phyloP scores from a whole-genome alignment of 345 rosid genomes.

The Alliaria petiolata region DNA sequence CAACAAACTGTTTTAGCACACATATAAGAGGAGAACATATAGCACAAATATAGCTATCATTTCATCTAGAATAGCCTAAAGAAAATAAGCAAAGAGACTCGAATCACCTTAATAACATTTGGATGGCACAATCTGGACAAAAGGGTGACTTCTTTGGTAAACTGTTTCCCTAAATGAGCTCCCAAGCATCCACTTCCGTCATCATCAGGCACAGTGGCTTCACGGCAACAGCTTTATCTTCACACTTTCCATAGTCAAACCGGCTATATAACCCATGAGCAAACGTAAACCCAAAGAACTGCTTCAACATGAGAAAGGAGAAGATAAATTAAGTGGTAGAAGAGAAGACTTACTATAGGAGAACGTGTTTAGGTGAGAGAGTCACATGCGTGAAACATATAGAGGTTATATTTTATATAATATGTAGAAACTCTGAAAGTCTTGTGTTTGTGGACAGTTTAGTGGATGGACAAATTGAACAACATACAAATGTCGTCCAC shows the following conservation, averaged over 20 bases:
- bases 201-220: constrained; percentile 83
- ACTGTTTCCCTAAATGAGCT: constrained; percentile 75
- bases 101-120: constrained; percentile 80
- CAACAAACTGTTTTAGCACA: too few species aligned
- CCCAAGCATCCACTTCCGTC: constrained; percentile 72
- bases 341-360: too few species aligned
- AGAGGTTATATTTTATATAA: too few species aligned
- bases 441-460: too few species aligned
- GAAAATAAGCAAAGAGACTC: neutral
- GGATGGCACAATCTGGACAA: constrained; percentile 68
- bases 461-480: too few species aligned
- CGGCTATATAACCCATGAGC: constrained; percentile 94
- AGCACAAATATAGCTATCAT: neutral
- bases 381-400: too few species aligned
- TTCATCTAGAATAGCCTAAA: neutral
- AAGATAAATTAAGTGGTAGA: too few species aligned
- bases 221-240: constrained; percentile 92
- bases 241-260: constrained; percentile 86
- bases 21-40: too few species aligned
- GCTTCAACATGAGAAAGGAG: constrained; percentile 31
- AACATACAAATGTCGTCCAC: too few species aligned
- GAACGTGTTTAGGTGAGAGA: too few species aligned
- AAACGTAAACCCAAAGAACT: constrained; percentile 84
- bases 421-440: too few species aligned
- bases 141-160: constrained; percentile 76